phyloP scores from a whole-genome alignment of 2,329 filamentous ascomycete genomes.

The Calonectria pteridis region DNA sequence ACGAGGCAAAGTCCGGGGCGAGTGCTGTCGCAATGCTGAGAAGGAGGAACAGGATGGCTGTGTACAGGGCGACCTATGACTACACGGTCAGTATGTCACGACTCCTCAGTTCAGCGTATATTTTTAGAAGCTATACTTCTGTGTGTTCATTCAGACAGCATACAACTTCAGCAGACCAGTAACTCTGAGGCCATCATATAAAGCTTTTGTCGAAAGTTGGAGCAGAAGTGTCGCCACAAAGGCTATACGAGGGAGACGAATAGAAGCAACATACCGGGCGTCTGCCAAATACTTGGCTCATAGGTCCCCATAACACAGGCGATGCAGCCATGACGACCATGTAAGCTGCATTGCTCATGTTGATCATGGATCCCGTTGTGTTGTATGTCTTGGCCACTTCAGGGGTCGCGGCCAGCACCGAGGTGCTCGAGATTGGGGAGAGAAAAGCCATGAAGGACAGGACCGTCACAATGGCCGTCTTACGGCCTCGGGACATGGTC shows the following conservation, averaged over 20 bases:
- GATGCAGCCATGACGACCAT: slow-evolving; percentile 79
- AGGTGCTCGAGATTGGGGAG: slow-evolving; percentile 80
- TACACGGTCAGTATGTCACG: background rate
- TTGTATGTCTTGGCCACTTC: slow-evolving; percentile 76
- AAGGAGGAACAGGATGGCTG: slow-evolving; percentile 73
- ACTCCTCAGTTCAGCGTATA: background rate
- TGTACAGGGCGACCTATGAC: slow-evolving; percentile 59
- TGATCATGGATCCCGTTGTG: slow-evolving; percentile 77
- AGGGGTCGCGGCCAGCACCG: slow-evolving; percentile 78
- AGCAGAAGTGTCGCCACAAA: background rate
- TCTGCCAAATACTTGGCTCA: slow-evolving; percentile 75
- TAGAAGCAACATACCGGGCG: slow-evolving; percentile 61
- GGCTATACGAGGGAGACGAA: background rate
- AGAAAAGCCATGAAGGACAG: slow-evolving; percentile 82
- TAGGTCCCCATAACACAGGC: slow-evolving; percentile 78
- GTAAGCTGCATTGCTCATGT: slow-evolving; percentile 81
- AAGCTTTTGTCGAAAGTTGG: no score
- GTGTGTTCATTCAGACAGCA: background rate
- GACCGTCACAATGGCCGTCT: slow-evolving; percentile 75
- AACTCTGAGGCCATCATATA: no score
- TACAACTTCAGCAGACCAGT: background rate
- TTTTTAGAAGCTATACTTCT: background rate
- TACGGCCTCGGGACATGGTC: slow-evolving; percentile 70
- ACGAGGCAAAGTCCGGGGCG: slow-evolving; percentile 76
- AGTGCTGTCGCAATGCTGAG: slow-evolving; percentile 81